Evolutionary conservation across 345 rosid species (phyloP).

Genomic region (Dimocarpus longan): DNA sequence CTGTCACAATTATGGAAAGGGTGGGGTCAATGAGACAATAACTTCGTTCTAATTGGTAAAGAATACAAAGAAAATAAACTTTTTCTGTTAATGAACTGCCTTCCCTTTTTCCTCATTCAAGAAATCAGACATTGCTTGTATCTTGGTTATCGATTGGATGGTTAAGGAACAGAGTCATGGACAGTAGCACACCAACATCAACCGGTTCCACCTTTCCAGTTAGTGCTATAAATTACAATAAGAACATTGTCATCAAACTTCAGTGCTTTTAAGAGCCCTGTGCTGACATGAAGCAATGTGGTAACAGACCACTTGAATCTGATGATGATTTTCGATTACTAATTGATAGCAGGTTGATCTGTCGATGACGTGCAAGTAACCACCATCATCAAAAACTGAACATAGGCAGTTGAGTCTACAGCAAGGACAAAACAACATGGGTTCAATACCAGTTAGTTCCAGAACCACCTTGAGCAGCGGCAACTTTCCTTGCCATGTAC

Average conservation of each 20-base stretch:
- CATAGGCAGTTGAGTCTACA: not conserved
- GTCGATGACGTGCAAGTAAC: not conserved
- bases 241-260: slow-evolving; percentile 13
- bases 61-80: slow-evolving; percentile 16
- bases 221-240: slow-evolving; percentile 29
- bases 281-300: not conserved
- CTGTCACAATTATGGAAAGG: not conserved
- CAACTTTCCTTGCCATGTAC: slow-evolving; percentile 76
- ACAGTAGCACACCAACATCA: slow-evolving; percentile 9
- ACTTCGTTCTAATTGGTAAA: slow-evolving; percentile 10
- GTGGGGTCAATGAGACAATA: slow-evolving; percentile 1
- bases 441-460: slow-evolving; percentile 75
- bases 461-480: slow-evolving; percentile 77
- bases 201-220: slow-evolving; percentile 31
- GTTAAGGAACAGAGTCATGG: slow-evolving; percentile 15
- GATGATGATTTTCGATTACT: not conserved
- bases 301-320: slow-evolving; percentile 7
- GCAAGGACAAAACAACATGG: slow-evolving; percentile 6
- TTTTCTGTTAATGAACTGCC: slow-evolving; percentile 2
- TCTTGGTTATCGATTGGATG: slow-evolving; percentile 17
- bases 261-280: slow-evolving; percentile 15
- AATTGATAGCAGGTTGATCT: slow-evolving; percentile 16
- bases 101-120: slow-evolving; percentile 23
- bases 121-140: not conserved
- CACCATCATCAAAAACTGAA: not conserved